These are phyloP conservation scores for Arthrobotrys musiformis DNA, from an alignment of 2,329 filamentous ascomycete species.

Conservation along the genomic window DNA sequence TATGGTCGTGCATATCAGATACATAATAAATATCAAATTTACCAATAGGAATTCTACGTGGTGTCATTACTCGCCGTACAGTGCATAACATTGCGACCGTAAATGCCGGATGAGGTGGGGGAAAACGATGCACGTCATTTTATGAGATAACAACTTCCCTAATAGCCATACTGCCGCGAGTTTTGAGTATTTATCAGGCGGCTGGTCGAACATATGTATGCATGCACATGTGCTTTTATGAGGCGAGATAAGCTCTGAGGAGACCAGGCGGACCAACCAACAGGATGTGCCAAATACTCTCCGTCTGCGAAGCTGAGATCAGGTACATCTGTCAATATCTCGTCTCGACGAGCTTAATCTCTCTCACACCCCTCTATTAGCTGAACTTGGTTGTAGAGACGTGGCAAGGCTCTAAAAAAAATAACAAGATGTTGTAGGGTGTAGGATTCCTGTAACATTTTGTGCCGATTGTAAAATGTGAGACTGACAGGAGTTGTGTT, in stretches of 20 bases:
- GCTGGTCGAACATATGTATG: slow-evolving; percentile 8
- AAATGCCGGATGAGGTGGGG: slow-evolving; percentile 21
- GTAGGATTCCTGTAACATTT: slow-evolving; percentile 3
- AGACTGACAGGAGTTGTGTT: slow-evolving; percentile 18
- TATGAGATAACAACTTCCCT: slow-evolving; percentile 13
- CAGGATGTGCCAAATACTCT: background rate
- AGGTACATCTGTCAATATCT: background rate
- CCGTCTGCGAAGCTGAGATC: slow-evolving; percentile 8
- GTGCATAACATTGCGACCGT: slow-evolving; percentile 15
- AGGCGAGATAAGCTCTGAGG: slow-evolving; percentile 15
- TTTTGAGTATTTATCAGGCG: background rate
- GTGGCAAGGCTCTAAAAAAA: background rate
- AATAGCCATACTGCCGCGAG: background rate
- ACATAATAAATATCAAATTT: slow-evolving; percentile 19
- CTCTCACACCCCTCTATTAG: background rate
- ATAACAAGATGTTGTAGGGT: background rate
- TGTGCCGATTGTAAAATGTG: background rate
- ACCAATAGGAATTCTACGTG: slow-evolving; percentile 10
- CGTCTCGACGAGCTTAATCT: slow-evolving; percentile 5
- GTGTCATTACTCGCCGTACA: slow-evolving; percentile 21
- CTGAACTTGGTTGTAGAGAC: slow-evolving; percentile 1
- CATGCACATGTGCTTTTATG: slow-evolving; percentile 1
- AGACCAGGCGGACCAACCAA: slow-evolving; percentile 4
- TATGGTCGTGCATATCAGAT: slow-evolving; percentile 6
- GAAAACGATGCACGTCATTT: slow-evolving; percentile 20